Conservation (phyloP, 495 filamentous ascomycete species). For the Penicilliopsis zonata region DNA sequence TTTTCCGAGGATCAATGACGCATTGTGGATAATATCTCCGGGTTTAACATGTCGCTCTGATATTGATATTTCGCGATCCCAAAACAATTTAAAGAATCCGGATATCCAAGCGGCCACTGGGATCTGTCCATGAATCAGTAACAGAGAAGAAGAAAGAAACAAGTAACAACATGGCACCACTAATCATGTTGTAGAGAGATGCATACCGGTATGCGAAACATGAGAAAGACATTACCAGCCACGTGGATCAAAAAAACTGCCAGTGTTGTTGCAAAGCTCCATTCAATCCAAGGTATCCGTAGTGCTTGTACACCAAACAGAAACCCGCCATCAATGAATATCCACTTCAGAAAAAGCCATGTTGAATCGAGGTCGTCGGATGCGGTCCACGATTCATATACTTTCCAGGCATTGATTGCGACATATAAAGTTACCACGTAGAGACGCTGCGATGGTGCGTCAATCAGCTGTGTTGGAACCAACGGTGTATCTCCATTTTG, state of each 20-base stretch:
- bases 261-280: slow-evolving; percentile 59
- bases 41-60: slow-evolving; percentile 81
- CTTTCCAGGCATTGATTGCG: slow-evolving; percentile 59
- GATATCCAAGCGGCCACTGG: slow-evolving; percentile 56
- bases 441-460: slow-evolving; percentile 78
- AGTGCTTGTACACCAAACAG: slow-evolving; percentile 74
- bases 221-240: slow-evolving; percentile 65
- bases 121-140: slow-evolving; percentile 32
- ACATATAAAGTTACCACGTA: slow-evolving; percentile 72
- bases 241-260: slow-evolving; percentile 55
- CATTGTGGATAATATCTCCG: slow-evolving; percentile 72
- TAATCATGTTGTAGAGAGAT: too few species aligned
- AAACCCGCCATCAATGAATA: slow-evolving; percentile 67
- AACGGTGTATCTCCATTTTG: slow-evolving; percentile 40
- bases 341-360: slow-evolving; percentile 88
- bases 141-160: too few species aligned
- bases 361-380: slow-evolving; percentile 71
- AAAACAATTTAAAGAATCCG: slow-evolving; percentile 60
- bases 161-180: too few species aligned
- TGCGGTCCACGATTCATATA: slow-evolving; percentile 72
- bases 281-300: slow-evolving; percentile 92
- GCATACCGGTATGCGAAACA: slow-evolving; percentile 79
- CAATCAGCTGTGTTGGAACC: slow-evolving; percentile 62
- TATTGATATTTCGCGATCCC: slow-evolving; percentile 82
- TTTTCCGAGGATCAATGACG: slow-evolving; percentile 84